phyloP scores from a whole-genome alignment of 345 rosid genomes.

The Boechera divaricarpa region DNA sequence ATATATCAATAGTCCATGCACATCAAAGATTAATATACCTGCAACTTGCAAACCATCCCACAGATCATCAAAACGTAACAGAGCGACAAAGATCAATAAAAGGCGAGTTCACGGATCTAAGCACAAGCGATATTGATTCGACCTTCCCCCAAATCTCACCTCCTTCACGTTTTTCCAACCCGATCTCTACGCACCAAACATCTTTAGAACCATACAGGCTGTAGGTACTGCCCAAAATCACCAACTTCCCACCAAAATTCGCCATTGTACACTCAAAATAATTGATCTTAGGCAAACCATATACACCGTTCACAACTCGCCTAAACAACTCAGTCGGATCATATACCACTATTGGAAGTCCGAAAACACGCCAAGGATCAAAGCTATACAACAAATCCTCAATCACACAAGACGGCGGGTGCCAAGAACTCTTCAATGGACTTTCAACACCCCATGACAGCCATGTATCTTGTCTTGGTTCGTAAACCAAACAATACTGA shows the following conservation, averaged over 20 bases:
- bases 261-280: background rate
- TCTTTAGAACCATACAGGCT: background rate
- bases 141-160: background rate
- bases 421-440: background rate
- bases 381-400: background rate
- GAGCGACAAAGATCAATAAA: background rate
- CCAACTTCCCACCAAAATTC: too few species aligned
- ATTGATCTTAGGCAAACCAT: background rate
- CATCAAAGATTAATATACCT: background rate
- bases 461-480: background rate
- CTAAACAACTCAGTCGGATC: background rate
- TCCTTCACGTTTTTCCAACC: background rate
- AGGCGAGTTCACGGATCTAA: background rate
- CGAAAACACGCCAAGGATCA: background rate
- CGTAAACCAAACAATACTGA: background rate
- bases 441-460: background rate
- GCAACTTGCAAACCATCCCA: background rate
- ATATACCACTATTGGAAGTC: background rate
- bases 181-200: background rate
- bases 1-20: background rate
- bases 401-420: background rate
- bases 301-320: background rate
- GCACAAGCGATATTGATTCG: background rate
- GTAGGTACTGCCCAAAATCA: too few species aligned
- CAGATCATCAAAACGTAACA: background rate